phyloP scores from a whole-genome alignment of 2,329 filamentous ascomycete species.

The Ceratocystis smalleyi region DNA sequence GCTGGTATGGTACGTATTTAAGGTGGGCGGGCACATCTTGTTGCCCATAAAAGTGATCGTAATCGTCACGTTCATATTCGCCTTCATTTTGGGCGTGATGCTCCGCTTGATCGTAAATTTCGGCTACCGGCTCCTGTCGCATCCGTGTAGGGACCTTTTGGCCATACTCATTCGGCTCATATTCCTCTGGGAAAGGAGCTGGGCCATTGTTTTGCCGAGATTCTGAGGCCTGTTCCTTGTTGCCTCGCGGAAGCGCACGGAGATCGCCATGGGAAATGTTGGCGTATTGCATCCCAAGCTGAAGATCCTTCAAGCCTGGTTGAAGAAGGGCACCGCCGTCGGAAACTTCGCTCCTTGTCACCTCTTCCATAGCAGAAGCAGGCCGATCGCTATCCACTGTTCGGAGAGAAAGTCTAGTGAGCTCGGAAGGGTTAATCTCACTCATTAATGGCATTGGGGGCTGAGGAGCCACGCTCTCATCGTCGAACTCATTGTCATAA shows the following conservation, averaged over 20 bases:
- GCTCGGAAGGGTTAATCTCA: conserved; percentile 68
- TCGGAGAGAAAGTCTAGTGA: conserved; percentile 75
- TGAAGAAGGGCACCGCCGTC: conserved; percentile 30
- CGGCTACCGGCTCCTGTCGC: conserved; percentile 24
- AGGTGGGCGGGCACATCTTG: conserved; percentile 50
- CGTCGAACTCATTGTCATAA: conserved; percentile 36
- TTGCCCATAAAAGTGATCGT: conserved; percentile 36
- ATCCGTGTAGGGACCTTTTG: conserved; percentile 26
- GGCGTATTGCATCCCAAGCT: conserved; percentile 50
- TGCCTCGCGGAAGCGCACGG: conserved; percentile 36
- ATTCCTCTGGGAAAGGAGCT: conserved; percentile 30
- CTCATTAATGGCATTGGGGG: conserved; percentile 82
- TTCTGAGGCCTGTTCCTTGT: conserved; percentile 16
- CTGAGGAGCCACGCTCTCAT: conserved; percentile 38
- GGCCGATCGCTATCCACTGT: conserved; percentile 66
- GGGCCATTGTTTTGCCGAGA: conserved; percentile 18
- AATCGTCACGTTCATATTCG: conserved; percentile 12
- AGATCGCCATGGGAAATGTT: conserved; percentile 46
- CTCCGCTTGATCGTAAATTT: conserved; percentile 29
- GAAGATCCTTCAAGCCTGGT: background rate
- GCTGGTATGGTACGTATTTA: conserved; percentile 52
- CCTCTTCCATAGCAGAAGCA: conserved; percentile 49
- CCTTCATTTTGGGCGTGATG: conserved; percentile 17
- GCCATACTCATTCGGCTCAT: conserved; percentile 33
- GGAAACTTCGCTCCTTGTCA: conserved; percentile 47